Evolutionary conservation across 2,329 filamentous ascomycete species (phyloP).

Genomic region (Sporothrix brunneoviolacea): DNA sequence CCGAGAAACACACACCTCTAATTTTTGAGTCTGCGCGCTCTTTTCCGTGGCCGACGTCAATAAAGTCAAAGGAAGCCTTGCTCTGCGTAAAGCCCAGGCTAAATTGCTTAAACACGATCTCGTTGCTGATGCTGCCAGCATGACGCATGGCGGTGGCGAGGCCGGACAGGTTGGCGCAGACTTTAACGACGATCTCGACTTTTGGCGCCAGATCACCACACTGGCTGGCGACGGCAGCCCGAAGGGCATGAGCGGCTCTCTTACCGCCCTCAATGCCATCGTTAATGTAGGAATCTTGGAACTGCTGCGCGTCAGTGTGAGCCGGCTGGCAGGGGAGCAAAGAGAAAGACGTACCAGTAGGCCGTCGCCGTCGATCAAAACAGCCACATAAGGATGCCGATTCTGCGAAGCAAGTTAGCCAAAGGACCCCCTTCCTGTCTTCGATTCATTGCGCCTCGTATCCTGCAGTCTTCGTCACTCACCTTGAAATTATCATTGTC

Average conservation of each 20-base stretch:
- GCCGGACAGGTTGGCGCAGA: constrained; percentile 48
- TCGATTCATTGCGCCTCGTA: neutral
- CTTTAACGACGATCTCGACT: constrained; percentile 49
- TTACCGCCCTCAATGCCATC: constrained; percentile 51
- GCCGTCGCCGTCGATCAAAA: constrained; percentile 58
- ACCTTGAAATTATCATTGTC: constrained; percentile 43
- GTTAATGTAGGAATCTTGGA: constrained; percentile 47
- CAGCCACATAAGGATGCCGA: constrained; percentile 52
- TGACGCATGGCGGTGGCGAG: constrained; percentile 44
- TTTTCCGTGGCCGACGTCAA: constrained; percentile 55
- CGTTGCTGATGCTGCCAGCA: constrained; percentile 39
- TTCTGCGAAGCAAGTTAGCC: constrained; percentile 29
- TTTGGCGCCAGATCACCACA: constrained; percentile 43
- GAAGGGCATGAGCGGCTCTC: constrained; percentile 44
- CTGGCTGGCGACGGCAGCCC: constrained; percentile 40
- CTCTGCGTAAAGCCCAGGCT: constrained; percentile 53
- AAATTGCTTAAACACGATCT: constrained; percentile 49
- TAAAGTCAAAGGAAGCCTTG: constrained; percentile 54
- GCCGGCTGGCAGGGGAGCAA: neutral
- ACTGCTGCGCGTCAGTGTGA: constrained; percentile 35
- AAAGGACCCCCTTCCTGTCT: neutral
- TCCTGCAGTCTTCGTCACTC: neutral
- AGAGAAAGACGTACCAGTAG: constrained; percentile 40
- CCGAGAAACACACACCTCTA: constrained; percentile 36
- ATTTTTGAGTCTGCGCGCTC: constrained; percentile 55